Evolutionary conservation across 106 monocot genomes (phyloP), one percentile per base, ranked within the genome.

Genomic region (Chionographis japonica): DNA sequence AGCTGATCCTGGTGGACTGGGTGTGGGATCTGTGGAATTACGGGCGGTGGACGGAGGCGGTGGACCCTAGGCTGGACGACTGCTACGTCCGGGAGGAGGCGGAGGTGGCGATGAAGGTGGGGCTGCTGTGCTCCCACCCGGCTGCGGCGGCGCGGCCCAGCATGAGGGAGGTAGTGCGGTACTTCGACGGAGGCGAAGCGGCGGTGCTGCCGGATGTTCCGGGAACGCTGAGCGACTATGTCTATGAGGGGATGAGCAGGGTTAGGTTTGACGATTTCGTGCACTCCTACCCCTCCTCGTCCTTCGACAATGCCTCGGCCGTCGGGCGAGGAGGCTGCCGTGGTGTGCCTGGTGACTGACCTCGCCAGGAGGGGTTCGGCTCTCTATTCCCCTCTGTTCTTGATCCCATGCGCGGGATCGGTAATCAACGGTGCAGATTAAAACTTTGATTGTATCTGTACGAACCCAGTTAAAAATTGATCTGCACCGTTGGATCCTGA

Each of bases 231-330:
- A 12, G 19, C 2, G 62, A 60, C n/a, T n/a, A n/a, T n/a, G n/a
- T n/a, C 37, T 58, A 12, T 2, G 68, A 54, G 52, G 15, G 13
- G 7, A 13, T 46, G 12, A 12, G 13, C n/a, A 18, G n/a, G 11
- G 68, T 19, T 0, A 72, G 72, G 10, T 85, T 85, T 52, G 85
- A 85, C 13, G 77, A 81, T 6, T 85, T 66, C 67, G 69, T 74
- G n/a, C 73, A 72, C 52, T 70, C 70, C 0, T 80, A 67, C 57
- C 65, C 78, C 1, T 66, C 78, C 4, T 78, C 78, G 8, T 78
- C 65, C 5, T 77, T 65, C 63, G 71, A 66, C 8, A 71, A 72
- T 52, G 60, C 7, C 8, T 55, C 70, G 16, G 16, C 18, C 27
- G 1, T 1, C 1, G 27, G 27, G 27, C 11, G 27, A 27, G 27